Conservation (phyloP, 495 filamentous ascomycete genomes). For the Astrocystis sublimbata region DNA sequence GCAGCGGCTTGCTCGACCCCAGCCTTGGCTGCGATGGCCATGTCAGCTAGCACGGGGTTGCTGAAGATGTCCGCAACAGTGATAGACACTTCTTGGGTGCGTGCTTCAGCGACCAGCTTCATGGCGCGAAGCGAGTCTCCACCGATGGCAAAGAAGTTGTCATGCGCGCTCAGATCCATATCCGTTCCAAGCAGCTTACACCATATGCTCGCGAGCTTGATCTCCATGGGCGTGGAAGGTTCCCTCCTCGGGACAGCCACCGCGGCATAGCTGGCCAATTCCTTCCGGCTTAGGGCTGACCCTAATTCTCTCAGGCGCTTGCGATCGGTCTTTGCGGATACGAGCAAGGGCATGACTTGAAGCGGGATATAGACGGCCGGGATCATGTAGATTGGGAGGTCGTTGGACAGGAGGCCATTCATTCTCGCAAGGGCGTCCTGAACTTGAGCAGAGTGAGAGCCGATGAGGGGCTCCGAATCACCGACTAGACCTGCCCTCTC, state of each 20-base stretch:
- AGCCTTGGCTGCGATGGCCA: slow-evolving; percentile 36
- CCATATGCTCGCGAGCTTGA: slow-evolving; percentile 33
- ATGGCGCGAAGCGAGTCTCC: slow-evolving; percentile 59
- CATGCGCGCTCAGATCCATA: slow-evolving; percentile 31
- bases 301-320: slow-evolving; percentile 51
- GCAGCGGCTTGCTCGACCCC: slow-evolving; percentile 7
- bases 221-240: slow-evolving; percentile 35
- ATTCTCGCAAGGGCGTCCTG: slow-evolving; percentile 30
- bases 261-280: slow-evolving; percentile 30
- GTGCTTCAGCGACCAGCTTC: slow-evolving; percentile 50
- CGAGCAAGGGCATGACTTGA: slow-evolving; percentile 53
- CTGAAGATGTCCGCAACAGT: slow-evolving; percentile 50
- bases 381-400: slow-evolving; percentile 58
- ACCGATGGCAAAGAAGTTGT: slow-evolving; percentile 56
- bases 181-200: slow-evolving; percentile 31
- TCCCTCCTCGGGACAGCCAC: slow-evolving; percentile 23
- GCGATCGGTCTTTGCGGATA: slow-evolving; percentile 64
- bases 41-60: slow-evolving; percentile 39
- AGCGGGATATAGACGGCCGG: slow-evolving; percentile 63
- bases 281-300: slow-evolving; percentile 34
- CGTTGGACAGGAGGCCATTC: slow-evolving; percentile 36
- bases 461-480: slow-evolving; percentile 23
- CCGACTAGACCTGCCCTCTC: slow-evolving; percentile 29
- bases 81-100: slow-evolving; percentile 36
- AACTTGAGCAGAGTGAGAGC: slow-evolving; percentile 31